These are phyloP conservation scores for Xylaria polymorpha DNA, from an alignment of 2,329 filamentous ascomycete species.

Conservation along the genomic window DNA sequence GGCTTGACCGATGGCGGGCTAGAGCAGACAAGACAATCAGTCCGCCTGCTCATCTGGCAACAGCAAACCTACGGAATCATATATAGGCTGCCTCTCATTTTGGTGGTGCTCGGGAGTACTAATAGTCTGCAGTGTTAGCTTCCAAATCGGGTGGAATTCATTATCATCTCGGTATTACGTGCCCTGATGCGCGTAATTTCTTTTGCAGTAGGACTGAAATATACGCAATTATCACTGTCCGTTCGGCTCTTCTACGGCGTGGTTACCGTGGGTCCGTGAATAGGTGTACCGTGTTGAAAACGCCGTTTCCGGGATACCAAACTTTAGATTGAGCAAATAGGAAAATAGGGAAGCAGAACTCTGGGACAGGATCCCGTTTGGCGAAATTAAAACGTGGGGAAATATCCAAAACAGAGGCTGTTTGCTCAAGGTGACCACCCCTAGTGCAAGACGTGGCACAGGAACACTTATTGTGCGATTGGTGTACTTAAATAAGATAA, in stretches of 20 bases:
- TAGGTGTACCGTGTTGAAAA: background rate
- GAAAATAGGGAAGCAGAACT: background rate
- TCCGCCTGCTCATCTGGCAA: constrained; percentile 26
- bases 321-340: background rate
- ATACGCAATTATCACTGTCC: background rate
- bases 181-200: background rate
- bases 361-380: background rate
- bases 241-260: background rate
- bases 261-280: background rate
- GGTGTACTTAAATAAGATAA: no score
- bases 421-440: no score
- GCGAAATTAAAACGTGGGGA: background rate
- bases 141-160: constrained; percentile 63
- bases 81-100: constrained; percentile 60
- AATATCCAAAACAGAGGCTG: background rate
- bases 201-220: background rate
- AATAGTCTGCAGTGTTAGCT: constrained; percentile 64
- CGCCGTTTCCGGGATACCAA: background rate
- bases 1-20: constrained; percentile 33
- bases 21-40: constrained; percentile 32
- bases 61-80: constrained; percentile 43
- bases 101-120: constrained; percentile 58
- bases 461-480: background rate
- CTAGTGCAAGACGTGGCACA: background rate
- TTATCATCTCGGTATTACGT: background rate